Conservation (phyloP, 306 rosid genomes). For the Castanea sativa region DNA sequence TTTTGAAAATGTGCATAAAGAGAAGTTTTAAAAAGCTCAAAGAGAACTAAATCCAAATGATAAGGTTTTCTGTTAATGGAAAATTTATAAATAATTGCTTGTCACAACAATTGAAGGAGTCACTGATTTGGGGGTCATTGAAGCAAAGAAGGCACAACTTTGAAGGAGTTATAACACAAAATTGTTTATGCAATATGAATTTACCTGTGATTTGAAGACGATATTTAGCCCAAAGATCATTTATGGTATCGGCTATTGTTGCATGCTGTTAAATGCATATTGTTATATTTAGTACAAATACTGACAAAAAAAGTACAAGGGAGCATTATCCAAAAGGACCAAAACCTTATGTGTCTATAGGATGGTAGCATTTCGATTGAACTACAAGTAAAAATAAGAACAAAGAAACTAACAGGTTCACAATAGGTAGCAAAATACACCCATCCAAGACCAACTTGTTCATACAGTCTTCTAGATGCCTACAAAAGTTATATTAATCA, state of each 20-base stretch:
- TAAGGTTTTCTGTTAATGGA: not conserved
- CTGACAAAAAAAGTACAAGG: too few species aligned
- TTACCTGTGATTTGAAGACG: too few species aligned
- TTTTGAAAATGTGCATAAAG: not conserved
- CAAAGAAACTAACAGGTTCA: conserved; percentile 59
- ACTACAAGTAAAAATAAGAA: not conserved
- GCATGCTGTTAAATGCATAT: too few species aligned
- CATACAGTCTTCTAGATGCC: conserved; percentile 87
- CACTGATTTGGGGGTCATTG: not conserved
- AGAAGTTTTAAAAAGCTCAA: not conserved
- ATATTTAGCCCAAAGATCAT: too few species aligned
- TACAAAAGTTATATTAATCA: conserved; percentile 21
- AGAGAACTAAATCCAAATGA: not conserved
- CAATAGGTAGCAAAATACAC: conserved; percentile 72
- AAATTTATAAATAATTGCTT: not conserved
- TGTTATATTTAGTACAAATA: too few species aligned
- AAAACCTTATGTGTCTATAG: too few species aligned
- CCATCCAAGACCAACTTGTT: conserved; percentile 91
- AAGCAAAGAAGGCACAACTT: not conserved
- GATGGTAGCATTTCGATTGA: too few species aligned
- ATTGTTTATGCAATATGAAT: too few species aligned
- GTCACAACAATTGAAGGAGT: not conserved
- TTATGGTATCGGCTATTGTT: too few species aligned
- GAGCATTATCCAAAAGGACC: too few species aligned
- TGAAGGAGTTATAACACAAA: too few species aligned